phyloP scores from a whole-genome alignment of 2,329 filamentous ascomycete genomes.

The Scedosporium aurantiacum region DNA sequence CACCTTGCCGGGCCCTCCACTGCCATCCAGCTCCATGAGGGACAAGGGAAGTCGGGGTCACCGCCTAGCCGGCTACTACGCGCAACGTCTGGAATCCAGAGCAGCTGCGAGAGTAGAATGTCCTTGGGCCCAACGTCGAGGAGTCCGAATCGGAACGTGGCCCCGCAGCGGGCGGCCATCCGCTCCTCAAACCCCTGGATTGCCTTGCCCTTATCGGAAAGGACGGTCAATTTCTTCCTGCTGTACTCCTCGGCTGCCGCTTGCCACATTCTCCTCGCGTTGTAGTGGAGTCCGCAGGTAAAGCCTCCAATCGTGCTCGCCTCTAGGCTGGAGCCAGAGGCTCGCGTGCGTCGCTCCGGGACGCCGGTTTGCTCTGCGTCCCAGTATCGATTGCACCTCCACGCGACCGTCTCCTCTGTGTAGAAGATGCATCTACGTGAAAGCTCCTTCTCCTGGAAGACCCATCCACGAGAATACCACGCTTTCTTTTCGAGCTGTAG shows the following conservation, averaged over 20 bases:
- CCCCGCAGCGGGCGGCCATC: not conserved
- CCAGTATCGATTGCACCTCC: conserved; percentile 1
- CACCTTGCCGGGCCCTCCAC: not conserved
- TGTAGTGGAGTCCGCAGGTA: not conserved
- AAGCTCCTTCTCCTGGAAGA: conserved; percentile 25
- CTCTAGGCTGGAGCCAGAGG: not conserved
- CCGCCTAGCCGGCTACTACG: not conserved
- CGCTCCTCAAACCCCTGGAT: not conserved
- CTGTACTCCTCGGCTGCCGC: not conserved
- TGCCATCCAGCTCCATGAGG: conserved; percentile 1
- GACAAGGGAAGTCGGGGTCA: not conserved
- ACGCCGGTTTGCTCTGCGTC: not conserved
- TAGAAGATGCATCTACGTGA: conserved; percentile 20
- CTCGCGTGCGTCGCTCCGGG: not conserved
- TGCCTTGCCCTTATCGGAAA: not conserved
- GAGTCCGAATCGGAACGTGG: conserved; percentile 2
- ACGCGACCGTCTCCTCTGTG: not conserved
- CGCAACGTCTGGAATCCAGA: not conserved
- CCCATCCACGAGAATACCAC: conserved; percentile 25
- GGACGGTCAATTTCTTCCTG: not conserved
- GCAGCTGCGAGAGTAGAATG: not conserved
- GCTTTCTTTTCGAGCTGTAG: not conserved
- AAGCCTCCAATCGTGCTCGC: not conserved
- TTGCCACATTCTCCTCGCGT: not conserved
- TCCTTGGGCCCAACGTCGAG: not conserved